Evolutionary conservation across 2,329 filamentous ascomycete species (phyloP).

Genomic region (Ceratocystiopsis minuta): DNA sequence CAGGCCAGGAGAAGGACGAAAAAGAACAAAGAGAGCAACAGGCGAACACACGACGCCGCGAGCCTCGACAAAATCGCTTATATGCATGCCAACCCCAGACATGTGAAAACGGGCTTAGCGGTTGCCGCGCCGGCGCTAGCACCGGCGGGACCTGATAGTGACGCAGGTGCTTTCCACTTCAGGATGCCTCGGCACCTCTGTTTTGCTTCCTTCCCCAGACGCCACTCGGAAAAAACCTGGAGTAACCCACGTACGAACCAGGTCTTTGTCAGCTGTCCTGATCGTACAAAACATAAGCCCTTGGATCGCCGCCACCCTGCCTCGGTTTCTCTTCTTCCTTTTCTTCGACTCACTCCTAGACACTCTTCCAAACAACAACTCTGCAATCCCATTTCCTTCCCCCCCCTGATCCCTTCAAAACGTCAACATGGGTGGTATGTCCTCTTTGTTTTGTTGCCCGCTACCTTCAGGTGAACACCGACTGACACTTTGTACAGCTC

Average conservation of each 20-base stretch:
- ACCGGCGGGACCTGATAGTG: no score
- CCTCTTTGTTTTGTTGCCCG: background rate
- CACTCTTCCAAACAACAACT: background rate
- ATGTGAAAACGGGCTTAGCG: no score
- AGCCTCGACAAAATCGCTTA: no score
- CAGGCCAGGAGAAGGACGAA: no score
- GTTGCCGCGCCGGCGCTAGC: no score
- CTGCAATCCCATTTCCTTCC: background rate
- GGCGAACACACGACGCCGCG: no score
- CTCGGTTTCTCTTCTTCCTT: background rate
- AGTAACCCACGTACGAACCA: no score
- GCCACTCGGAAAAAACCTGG: background rate
- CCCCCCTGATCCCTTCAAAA: background rate
- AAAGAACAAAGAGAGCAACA: no score
- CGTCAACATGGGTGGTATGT: conserved; percentile 11
- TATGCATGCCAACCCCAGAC: no score
- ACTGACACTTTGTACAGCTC: conserved; percentile 20
- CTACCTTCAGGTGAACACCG: background rate
- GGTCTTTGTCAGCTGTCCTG: background rate
- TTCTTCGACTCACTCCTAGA: background rate
- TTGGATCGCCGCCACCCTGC: background rate
- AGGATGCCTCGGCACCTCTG: no score
- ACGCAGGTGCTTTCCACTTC: no score
- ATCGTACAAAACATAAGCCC: background rate
- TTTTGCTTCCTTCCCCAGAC: no score